Percentiles rank a stretch among this genome's conserved stretches.
These are phyloP conservation scores for Polyporus tsugae DNA, from an alignment of 1,284 basidiomycete species.

Conservation along the genomic window DNA sequence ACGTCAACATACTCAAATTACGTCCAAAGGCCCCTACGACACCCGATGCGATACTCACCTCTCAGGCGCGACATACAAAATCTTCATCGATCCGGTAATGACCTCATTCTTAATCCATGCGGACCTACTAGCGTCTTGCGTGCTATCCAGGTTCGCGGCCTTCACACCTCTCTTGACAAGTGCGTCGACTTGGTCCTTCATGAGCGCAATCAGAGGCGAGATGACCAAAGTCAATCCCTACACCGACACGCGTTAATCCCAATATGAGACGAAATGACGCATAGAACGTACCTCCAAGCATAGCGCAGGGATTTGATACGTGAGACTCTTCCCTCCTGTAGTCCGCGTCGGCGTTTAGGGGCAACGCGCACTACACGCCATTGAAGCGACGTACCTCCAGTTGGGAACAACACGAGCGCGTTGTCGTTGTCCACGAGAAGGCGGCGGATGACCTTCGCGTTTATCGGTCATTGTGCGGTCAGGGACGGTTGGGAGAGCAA, in stretches of 20 bases:
- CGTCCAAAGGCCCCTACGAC: background rate
- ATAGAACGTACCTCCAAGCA: slow-evolving; percentile 48
- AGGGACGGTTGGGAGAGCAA: background rate
- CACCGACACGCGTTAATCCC: slow-evolving; percentile 34
- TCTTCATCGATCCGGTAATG: slow-evolving; percentile 51
- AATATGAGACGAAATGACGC: background rate
- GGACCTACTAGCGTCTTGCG: slow-evolving; percentile 72
- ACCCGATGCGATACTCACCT: slow-evolving; percentile 49
- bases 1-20: slow-evolving; percentile 52
- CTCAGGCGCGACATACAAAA: slow-evolving; percentile 97
- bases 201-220: slow-evolving; percentile 86
- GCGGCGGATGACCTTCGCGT: slow-evolving; percentile 44
- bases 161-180: slow-evolving; percentile 75
- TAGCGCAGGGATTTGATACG: slow-evolving; percentile 72
- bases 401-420: slow-evolving; percentile 49
- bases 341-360: background rate
- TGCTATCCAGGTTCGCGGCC: slow-evolving; percentile 70
- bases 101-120: slow-evolving; percentile 52
- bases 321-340: slow-evolving; percentile 53
- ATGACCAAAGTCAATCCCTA: slow-evolving; percentile 74
- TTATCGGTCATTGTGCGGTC: slow-evolving; percentile 6
- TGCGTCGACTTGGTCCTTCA: slow-evolving; percentile 91
- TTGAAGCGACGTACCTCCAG: slow-evolving; percentile 41
- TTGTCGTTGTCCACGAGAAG: slow-evolving; percentile 50
- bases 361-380: background rate